Conservation (phyloP, 2,329 filamentous ascomycete species). For the Plectosphaerella sp. region DNA sequence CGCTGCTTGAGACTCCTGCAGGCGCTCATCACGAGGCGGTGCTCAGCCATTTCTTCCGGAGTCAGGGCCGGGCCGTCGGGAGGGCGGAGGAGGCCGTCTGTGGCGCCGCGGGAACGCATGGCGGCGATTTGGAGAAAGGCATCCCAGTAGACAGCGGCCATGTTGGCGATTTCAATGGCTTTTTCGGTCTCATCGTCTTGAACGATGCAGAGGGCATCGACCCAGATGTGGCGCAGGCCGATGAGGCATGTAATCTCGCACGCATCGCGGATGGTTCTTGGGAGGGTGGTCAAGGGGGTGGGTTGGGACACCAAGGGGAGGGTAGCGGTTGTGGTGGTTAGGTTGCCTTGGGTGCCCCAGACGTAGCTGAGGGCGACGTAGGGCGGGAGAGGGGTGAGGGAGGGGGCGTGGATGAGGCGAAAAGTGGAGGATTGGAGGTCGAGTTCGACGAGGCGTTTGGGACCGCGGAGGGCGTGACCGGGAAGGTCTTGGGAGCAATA, state of each 20-base stretch:
- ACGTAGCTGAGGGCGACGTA: constrained; percentile 41
- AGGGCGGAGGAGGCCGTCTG: neutral
- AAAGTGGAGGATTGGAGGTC: neutral
- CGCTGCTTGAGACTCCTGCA: neutral
- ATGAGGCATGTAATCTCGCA: neutral
- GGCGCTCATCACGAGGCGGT: neutral
- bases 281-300: neutral
- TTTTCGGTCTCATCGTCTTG: constrained; percentile 9
- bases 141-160: constrained; percentile 3
- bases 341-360: constrained; percentile 19
- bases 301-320: neutral
- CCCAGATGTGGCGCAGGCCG: constrained; percentile 1
- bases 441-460: neutral
- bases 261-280: neutral
- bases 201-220: constrained; percentile 7
- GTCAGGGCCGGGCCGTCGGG: neutral
- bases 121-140: neutral
- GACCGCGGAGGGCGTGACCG: neutral
- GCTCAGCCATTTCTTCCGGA: neutral
- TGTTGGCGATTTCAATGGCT: constrained; percentile 2
- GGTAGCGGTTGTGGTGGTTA: constrained; percentile 3
- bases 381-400: neutral
- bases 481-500: neutral
- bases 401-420: neutral
- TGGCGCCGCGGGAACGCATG: neutral